phyloP scores from a whole-genome alignment of 2,329 filamentous ascomycete genomes.

The Scedosporium boydii region DNA sequence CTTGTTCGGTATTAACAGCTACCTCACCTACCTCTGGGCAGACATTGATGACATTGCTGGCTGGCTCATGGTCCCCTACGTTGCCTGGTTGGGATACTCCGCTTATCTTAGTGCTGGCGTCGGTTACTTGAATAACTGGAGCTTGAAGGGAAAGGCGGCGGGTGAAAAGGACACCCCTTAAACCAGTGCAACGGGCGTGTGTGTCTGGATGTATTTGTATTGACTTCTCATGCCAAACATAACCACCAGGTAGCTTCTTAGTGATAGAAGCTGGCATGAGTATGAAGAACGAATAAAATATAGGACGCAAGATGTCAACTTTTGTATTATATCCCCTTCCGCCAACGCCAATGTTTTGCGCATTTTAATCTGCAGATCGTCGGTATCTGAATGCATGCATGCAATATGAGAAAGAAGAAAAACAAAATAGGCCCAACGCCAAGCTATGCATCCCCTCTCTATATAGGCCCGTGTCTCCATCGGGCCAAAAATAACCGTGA shows the following conservation, averaged over 20 bases:
- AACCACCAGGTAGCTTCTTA: not conserved
- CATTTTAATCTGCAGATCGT: constrained; percentile 1
- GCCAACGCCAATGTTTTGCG: not conserved
- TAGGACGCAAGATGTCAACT: not conserved
- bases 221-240: not conserved
- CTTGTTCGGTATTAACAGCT: constrained; percentile 61
- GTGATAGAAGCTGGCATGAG: not conserved
- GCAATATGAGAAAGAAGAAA: constrained; percentile 12
- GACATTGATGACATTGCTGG: constrained; percentile 63
- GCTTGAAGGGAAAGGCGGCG: constrained; percentile 30
- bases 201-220: not conserved
- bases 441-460: constrained; percentile 2
- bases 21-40: constrained; percentile 68
- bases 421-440: constrained; percentile 5
- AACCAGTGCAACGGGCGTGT: not conserved
- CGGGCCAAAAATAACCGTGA: not conserved
- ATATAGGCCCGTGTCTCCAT: not conserved
- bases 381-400: constrained; percentile 11
- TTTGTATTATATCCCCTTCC: too few relatives aligned
- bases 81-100: constrained; percentile 80
- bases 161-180: not conserved
- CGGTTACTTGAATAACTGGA: constrained; percentile 61
- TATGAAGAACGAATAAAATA: not conserved
- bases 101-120: constrained; percentile 70
- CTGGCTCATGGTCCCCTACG: constrained; percentile 70